Evolutionary conservation across 2,329 filamentous ascomycete species (phyloP).

Genomic region (Verticillium albo-atrum): DNA sequence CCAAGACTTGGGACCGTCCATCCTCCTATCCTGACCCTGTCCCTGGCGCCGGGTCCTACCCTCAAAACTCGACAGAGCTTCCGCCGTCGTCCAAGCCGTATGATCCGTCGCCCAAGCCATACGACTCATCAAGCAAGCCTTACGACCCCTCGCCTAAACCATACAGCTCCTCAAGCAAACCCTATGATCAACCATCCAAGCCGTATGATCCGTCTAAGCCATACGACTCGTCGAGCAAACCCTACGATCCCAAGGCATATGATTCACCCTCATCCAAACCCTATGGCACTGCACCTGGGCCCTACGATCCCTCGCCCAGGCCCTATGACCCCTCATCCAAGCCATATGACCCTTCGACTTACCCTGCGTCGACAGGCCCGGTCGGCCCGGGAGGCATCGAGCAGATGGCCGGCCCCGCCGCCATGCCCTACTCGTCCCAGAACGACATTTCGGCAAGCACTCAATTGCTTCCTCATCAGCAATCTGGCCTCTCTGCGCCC

Average conservation of each 20-base stretch:
- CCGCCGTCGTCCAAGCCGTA: not conserved
- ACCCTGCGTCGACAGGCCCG: not conserved
- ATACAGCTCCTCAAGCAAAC: not conserved
- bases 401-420: constrained; percentile 3
- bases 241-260: no score
- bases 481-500: constrained; percentile 1
- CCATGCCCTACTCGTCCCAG: not conserved
- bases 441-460: not conserved
- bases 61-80: not conserved
- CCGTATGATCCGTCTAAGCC: not conserved
- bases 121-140: not conserved
- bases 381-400: not conserved
- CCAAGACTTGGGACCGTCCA: not conserved
- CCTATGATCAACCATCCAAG: not conserved
- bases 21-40: not conserved
- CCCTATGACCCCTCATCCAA: no score
- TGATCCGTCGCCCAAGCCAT: not conserved
- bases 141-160: not conserved
- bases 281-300: no score
- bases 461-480: not conserved
- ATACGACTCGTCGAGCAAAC: not conserved
- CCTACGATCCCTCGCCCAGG: not conserved
- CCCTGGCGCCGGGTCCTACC: not conserved
- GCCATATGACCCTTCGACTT: not conserved
- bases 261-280: no score